These are phyloP conservation scores for Parmelia sp. DNA, from an alignment of 495 filamentous ascomycete species.

Conservation along the genomic window DNA sequence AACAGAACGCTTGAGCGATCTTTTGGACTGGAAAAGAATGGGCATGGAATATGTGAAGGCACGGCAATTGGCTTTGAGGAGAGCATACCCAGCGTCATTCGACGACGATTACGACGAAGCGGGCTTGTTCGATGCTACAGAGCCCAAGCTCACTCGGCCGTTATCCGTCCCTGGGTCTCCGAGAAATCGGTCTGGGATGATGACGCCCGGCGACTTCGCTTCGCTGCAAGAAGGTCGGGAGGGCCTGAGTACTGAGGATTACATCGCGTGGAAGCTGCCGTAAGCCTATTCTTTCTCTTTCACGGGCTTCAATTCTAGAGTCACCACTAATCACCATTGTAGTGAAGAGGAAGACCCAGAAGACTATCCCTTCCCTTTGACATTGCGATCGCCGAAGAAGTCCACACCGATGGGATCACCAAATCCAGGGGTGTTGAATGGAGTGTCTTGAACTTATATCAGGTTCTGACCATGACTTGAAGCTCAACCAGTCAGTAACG, in stretches of 20 bases:
- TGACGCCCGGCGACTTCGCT: slow-evolving; percentile 98
- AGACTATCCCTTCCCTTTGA: slow-evolving; percentile 88
- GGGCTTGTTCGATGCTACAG: slow-evolving; percentile 79
- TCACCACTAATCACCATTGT: slow-evolving; percentile 25
- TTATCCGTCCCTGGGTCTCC: slow-evolving; percentile 92
- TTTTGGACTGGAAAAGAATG: slow-evolving; percentile 99
- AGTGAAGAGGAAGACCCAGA: slow-evolving; percentile 95
- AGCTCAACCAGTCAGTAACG: not conserved
- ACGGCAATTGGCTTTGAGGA: slow-evolving; percentile 79
- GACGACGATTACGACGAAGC: slow-evolving; percentile 66
- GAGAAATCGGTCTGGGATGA: slow-evolving; percentile 86
- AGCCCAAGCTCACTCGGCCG: slow-evolving; percentile 88
- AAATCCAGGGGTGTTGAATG: slow-evolving; percentile 20
- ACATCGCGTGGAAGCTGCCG: slow-evolving; percentile 96
- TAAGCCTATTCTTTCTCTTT: slow-evolving; percentile 47
- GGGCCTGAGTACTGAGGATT: slow-evolving; percentile 92
- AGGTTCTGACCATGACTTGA: not conserved
- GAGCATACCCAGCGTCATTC: slow-evolving; percentile 87
- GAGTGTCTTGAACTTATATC: slow-evolving; percentile 18
- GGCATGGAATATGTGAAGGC: slow-evolving; percentile 99
- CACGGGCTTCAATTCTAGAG: not conserved
- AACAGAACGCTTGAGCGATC: slow-evolving; percentile 90
- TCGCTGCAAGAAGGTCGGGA: slow-evolving; percentile 91
- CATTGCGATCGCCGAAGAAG: slow-evolving; percentile 51
- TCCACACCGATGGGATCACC: slow-evolving; percentile 23